Percentiles rank a stretch among this genome's conserved stretches.
phyloP scores from a whole-genome alignment of 2,329 filamentous ascomycete genomes.

The Paecilomyces sp. region DNA sequence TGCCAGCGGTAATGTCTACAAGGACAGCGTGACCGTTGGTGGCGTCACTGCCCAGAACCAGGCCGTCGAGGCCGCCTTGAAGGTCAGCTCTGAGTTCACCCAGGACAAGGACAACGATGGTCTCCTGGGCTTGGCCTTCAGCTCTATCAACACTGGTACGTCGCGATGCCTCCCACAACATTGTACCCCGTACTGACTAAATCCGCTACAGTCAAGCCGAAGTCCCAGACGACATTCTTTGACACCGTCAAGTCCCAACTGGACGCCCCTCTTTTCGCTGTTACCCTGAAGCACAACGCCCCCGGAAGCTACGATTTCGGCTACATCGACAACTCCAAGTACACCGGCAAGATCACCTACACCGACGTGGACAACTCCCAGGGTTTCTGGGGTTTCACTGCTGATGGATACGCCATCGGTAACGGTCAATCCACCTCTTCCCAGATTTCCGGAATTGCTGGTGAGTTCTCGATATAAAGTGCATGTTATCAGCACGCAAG shows the following conservation, averaged over 20 bases:
- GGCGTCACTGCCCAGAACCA: slow-evolving; percentile 52
- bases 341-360: slow-evolving; percentile 53
- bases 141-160: slow-evolving; percentile 48
- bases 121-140: slow-evolving; percentile 55
- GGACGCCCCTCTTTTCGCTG: slow-evolving; percentile 47
- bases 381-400: slow-evolving; percentile 58
- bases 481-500: neutral
- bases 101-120: slow-evolving; percentile 50
- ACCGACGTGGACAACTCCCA: slow-evolving; percentile 48
- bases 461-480: slow-evolving; percentile 9
- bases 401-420: slow-evolving; percentile 51
- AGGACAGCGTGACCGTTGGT: slow-evolving; percentile 57
- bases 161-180: neutral
- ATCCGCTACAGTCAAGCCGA: slow-evolving; percentile 34
- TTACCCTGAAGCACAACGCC: slow-evolving; percentile 46
- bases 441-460: slow-evolving; percentile 50
- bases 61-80: slow-evolving; percentile 58
- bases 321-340: slow-evolving; percentile 52
- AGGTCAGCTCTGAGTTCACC: slow-evolving; percentile 49
- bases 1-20: slow-evolving; percentile 59
- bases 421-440: slow-evolving; percentile 27
- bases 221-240: slow-evolving; percentile 51
- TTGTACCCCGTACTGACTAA: neutral
- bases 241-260: slow-evolving; percentile 50
- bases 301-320: slow-evolving; percentile 52